Base-by-base conservation (phyloP, 2,329 filamentous ascomycete species). In the Botrytis elliptica region DNA sequence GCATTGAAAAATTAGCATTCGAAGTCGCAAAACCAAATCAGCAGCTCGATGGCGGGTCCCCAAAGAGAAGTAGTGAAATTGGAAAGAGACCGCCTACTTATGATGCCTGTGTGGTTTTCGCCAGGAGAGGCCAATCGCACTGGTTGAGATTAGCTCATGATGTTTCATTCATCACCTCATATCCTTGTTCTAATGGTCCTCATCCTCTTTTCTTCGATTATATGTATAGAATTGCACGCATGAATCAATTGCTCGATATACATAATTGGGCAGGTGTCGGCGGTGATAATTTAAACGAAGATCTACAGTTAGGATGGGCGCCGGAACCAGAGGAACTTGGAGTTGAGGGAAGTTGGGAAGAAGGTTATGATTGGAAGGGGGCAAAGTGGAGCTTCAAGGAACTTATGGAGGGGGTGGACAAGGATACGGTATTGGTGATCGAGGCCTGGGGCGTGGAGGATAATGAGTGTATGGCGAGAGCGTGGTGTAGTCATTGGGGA, bases 401-500 rank as follows among this genome's bases (percentile, higher is more conserved):
- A 25, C 66, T 42, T 12, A 42, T 42, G 49, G 66, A 57, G 49
- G 66, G 85, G 22, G 83, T 85, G 29, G 88, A 90, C 72, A 84
- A 88, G 40, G 91, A 92, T 77, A 88, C 88, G 77, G 91, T 94
- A 5, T 84, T 94, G 14, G 90, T 91, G 7, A 86, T 94, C 22
- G 91, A 94, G 82, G 90, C 91, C 0, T 90, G 92, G 80, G 92
- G 92, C 0, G 91, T 92, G 36, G 85, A 85, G 67, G 92, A 94
- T 81, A 93, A 94, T 77, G 92, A 94, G 81, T 92, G 93, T 6
- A 86, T 94, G 78, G 92, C 90, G 1, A 85, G 92, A 75, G 91
- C 92, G 10, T 94, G 92, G 92, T 94, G 92, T 80, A 88, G 91
- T 72, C 90, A 93, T 78, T 93, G 91, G 88, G 92, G 92, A 3